A percentile compares a stretch with the other conserved stretches of the same genome.
Conservation (phyloP, 805 yeast species). For the Hanseniaspora lachancei region DNA sequence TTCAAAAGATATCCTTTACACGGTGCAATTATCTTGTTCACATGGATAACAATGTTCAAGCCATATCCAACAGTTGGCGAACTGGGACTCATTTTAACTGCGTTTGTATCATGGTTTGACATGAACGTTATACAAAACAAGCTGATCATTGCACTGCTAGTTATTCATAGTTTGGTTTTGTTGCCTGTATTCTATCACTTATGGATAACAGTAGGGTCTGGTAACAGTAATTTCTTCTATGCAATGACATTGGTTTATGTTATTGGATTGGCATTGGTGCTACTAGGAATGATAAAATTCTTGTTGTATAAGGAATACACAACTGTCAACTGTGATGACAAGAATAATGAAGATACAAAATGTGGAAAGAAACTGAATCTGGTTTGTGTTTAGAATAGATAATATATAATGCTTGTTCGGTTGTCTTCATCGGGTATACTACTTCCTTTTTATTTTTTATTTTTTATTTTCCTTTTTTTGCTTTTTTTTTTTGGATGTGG, state of each 20-base stretch:
- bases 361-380: not conserved
- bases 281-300: constrained; percentile 76
- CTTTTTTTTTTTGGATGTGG: not conserved
- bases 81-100: constrained; percentile 37
- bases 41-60: constrained; percentile 52
- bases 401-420: not conserved
- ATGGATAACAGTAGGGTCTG: constrained; percentile 90
- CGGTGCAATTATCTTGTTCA: constrained; percentile 37
- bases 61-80: constrained; percentile 83
- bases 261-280: constrained; percentile 49
- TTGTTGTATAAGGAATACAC: constrained; percentile 56
- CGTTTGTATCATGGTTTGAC: constrained; percentile 5
- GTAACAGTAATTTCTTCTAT: constrained; percentile 91
- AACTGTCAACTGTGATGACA: constrained; percentile 22
- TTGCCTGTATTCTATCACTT: constrained; percentile 84
- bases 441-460: not conserved
- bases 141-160: constrained; percentile 22
- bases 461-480: not conserved
- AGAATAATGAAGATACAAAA: not conserved
- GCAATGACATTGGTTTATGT: constrained; percentile 80
- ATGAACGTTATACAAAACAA: not conserved
- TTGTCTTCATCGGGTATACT: too few relatives aligned
- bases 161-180: constrained; percentile 47
- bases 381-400: not conserved
- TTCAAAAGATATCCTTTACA: constrained; percentile 43